phyloP scores from a whole-genome alignment of 371 early-diverging fungal genomes.

The Mortierella sp. region DNA sequence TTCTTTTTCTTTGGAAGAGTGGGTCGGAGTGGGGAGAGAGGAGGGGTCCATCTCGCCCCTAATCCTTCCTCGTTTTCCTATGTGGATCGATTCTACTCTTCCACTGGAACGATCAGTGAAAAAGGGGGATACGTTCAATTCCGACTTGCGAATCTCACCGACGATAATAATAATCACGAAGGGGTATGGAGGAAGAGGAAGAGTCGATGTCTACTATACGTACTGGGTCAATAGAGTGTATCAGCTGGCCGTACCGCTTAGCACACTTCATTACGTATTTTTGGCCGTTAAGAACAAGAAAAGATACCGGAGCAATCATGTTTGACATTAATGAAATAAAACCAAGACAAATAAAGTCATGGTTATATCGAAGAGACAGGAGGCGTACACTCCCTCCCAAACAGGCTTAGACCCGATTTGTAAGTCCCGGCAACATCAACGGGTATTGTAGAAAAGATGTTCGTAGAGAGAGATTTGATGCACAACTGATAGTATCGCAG shows the following conservation, averaged over 20 bases:
- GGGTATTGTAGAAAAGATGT: no score
- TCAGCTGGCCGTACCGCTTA: no score
- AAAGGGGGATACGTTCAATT: no score
- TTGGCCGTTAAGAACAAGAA: no score
- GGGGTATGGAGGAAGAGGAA: not conserved
- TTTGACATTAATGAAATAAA: not conserved
- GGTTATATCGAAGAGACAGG: no score
- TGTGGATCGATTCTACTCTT: not conserved
- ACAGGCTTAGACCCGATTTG: not conserved
- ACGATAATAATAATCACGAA: not conserved
- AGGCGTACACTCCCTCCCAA: not conserved
- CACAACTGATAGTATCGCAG: not conserved
- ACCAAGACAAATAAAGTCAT: not conserved
- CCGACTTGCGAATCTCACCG: slow-evolving; percentile 7
- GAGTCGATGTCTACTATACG: not conserved
- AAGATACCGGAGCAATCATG: no score
- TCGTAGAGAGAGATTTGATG: no score
- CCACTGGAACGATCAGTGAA: no score
- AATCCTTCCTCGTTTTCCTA: not conserved
- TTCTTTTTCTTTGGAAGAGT: not conserved
- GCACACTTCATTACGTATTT: no score
- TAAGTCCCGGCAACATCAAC: no score
- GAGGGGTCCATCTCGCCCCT: not conserved
- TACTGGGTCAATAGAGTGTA: slow-evolving; percentile 16
- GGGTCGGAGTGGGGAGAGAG: not conserved